Evolutionary conservation across 768 basidiomycete species (phyloP).

Genomic region (Dendrothele bispora): DNA sequence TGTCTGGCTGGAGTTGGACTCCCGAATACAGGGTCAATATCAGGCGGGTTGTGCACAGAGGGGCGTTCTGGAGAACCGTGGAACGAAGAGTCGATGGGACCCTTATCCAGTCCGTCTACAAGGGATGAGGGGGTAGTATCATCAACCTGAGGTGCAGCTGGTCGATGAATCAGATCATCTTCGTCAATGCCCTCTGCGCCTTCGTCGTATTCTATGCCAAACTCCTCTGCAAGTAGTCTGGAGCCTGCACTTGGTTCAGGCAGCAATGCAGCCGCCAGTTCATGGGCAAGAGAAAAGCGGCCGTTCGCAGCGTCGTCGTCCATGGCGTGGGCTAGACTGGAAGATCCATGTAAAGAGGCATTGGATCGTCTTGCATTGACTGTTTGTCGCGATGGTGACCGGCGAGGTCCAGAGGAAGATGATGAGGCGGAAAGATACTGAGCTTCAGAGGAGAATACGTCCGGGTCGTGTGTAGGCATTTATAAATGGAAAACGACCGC

Average conservation of each 20-base stretch:
- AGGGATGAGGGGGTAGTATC: conserved; percentile 37
- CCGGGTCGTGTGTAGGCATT: background rate
- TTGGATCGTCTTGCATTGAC: conserved; percentile 41
- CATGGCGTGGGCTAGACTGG: conserved; percentile 31
- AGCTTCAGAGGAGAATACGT: background rate
- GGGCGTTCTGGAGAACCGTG: conserved; percentile 27
- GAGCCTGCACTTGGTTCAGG: conserved; percentile 81
- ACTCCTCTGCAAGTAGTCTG: conserved; percentile 80
- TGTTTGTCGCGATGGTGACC: conserved; percentile 1
- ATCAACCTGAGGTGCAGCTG: conserved; percentile 28
- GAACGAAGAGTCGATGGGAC: conserved; percentile 26
- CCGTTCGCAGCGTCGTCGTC: conserved; percentile 16
- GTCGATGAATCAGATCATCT: conserved; percentile 20
- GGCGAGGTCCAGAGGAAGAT: background rate
- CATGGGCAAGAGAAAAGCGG: conserved; percentile 74
- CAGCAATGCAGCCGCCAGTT: conserved; percentile 83
- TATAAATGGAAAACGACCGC: no score
- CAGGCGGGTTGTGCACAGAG: conserved; percentile 19
- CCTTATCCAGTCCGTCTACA: conserved; percentile 34
- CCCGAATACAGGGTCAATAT: conserved; percentile 46
- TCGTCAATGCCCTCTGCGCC: conserved; percentile 81
- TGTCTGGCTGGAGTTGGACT: conserved; percentile 31
- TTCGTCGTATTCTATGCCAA: conserved; percentile 87
- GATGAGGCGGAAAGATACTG: conserved; percentile 1
- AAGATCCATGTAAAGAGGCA: conserved; percentile 45